These are phyloP conservation scores for Hypomontagnella monticulosa DNA, from an alignment of 495 filamentous ascomycete genomes.

Conservation along the genomic window DNA sequence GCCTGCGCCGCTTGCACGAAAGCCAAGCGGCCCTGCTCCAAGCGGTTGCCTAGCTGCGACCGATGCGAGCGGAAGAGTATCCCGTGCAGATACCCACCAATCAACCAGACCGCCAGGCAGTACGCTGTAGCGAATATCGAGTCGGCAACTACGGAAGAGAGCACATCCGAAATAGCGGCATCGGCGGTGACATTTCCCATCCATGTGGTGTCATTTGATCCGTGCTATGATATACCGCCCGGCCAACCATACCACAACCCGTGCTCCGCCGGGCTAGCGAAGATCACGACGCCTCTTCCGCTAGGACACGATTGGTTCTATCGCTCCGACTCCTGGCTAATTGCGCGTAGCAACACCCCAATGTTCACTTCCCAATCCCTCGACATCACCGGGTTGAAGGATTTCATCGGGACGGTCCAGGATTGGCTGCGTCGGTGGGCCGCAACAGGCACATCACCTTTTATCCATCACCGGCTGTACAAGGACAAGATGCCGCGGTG, in stretches of 20 bases:
- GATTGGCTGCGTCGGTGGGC: slow-evolving; percentile 42
- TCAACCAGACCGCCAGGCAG: slow-evolving; percentile 25
- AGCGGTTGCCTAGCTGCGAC: slow-evolving; percentile 28
- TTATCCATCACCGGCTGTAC: slow-evolving; percentile 55
- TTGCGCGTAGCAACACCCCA: slow-evolving; percentile 21
- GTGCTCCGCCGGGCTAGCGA: slow-evolving; percentile 7
- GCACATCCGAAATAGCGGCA: background rate
- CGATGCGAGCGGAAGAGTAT: slow-evolving; percentile 36
- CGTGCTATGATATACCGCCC: slow-evolving; percentile 4
- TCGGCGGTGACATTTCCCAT: slow-evolving; percentile 15
- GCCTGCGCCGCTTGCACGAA: slow-evolving; percentile 32
- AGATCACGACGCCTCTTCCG: slow-evolving; percentile 4
- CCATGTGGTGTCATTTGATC: slow-evolving; percentile 13
- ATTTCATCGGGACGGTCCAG: slow-evolving; percentile 38
- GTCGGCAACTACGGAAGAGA: slow-evolving; percentile 9
- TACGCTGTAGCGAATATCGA: slow-evolving; percentile 17
- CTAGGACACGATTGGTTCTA: slow-evolving; percentile 34
- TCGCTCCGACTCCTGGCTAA: slow-evolving; percentile 31
- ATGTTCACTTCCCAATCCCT: slow-evolving; percentile 11
- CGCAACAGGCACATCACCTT: slow-evolving; percentile 39
- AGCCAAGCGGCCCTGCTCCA: slow-evolving; percentile 35
- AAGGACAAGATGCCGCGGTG: slow-evolving; percentile 38
- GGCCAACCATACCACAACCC: slow-evolving; percentile 23
- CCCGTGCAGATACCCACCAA: slow-evolving; percentile 31
- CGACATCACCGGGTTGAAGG: slow-evolving; percentile 24